phyloP scores from a whole-genome alignment of 257 asterid genomes.

The Echium plantagineum region DNA sequence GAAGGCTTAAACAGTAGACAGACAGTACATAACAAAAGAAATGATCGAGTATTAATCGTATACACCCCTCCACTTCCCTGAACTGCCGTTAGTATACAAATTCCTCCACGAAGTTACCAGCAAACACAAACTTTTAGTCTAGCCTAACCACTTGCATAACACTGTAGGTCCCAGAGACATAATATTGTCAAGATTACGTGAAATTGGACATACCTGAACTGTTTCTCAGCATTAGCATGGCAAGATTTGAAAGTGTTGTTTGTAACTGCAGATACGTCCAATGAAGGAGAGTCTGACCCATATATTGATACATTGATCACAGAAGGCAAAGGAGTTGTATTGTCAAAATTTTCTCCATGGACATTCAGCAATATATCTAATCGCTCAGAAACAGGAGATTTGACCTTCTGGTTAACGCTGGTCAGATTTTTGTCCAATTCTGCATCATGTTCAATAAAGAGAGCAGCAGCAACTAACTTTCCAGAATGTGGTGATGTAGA shows the following conservation, averaged over 20 bases:
- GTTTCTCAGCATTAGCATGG: slow-evolving; percentile 30
- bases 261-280: slow-evolving; percentile 19
- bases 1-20: no score
- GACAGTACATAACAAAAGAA: no score
- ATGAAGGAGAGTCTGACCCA: slow-evolving; percentile 33
- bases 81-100: no score
- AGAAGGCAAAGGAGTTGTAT: slow-evolving; percentile 35
- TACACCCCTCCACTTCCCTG: no score
- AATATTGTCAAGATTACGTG: neutral
- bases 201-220: slow-evolving; percentile 41
- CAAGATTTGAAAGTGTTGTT: slow-evolving; percentile 37
- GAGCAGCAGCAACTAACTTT: slow-evolving; percentile 67
- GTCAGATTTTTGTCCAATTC: slow-evolving; percentile 20
- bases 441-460: slow-evolving; percentile 21
- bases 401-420: slow-evolving; percentile 27
- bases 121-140: no score
- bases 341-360: slow-evolving; percentile 27
- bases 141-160: no score
- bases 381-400: slow-evolving; percentile 31
- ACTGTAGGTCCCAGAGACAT: no score
- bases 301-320: slow-evolving; percentile 36
- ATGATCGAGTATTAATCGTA: no score
- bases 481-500: slow-evolving; percentile 50
- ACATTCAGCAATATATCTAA: slow-evolving; percentile 57
- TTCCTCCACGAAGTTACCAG: no score